Conservation (phyloP, 1,284 basidiomycete species). For the Vanrija pseudolonga region DNA sequence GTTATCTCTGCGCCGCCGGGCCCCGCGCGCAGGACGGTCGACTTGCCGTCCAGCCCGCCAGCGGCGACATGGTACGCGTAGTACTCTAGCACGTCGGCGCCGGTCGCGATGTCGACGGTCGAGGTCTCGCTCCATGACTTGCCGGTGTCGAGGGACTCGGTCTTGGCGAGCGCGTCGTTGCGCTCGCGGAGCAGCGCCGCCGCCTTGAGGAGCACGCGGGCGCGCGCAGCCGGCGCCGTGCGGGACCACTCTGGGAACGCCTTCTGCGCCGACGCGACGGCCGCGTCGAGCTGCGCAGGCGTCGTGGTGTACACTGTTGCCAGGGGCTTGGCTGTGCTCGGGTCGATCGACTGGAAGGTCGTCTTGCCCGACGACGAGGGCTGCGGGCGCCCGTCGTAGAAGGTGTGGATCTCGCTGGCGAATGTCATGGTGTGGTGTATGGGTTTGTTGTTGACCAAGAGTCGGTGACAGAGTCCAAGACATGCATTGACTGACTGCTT, state of each 20-base stretch:
- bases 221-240: slow-evolving; percentile 8
- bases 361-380: slow-evolving; percentile 4
- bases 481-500: too few relatives aligned
- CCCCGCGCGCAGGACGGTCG: slow-evolving; percentile 10
- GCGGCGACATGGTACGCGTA: slow-evolving; percentile 15
- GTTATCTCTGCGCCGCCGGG: slow-evolving; percentile 5
- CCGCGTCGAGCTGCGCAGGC: slow-evolving; percentile 12
- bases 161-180: slow-evolving; percentile 15
- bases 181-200: slow-evolving; percentile 11
- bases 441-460: too few relatives aligned
- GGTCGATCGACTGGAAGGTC: slow-evolving; percentile 14
- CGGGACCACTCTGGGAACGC: slow-evolving; percentile 12
- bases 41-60: slow-evolving; percentile 16
- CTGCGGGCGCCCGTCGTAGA: slow-evolving; percentile 12
- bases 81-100: slow-evolving; percentile 19
- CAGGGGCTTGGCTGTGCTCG: slow-evolving; percentile 6
- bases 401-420: slow-evolving; percentile 13
- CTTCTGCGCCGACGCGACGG: slow-evolving; percentile 1
- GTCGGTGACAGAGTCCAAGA: too few relatives aligned
- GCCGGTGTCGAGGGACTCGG: slow-evolving; percentile 18
- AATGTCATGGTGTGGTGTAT: slow-evolving; percentile 14
- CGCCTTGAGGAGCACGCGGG: slow-evolving; percentile 10
- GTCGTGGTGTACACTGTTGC: slow-evolving; percentile 15
- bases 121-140: slow-evolving; percentile 16
- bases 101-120: slow-evolving; percentile 13